Evolutionary conservation across 768 basidiomycete species (phyloP).

Genomic region (Tubosaeta brunneosetosa): DNA sequence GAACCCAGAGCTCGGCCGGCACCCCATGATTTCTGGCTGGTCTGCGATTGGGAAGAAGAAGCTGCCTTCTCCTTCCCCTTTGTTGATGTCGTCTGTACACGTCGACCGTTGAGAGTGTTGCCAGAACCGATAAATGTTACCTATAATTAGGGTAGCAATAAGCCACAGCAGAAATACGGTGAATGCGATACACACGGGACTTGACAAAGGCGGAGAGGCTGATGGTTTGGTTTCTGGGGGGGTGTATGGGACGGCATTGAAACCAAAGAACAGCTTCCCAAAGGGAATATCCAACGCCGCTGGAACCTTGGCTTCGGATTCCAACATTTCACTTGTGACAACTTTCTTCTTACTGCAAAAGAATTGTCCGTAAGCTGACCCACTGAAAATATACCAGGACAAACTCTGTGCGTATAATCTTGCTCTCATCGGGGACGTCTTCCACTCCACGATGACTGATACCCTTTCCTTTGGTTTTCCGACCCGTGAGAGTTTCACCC

Average conservation of each 20-base stretch:
- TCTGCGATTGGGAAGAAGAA: constrained; percentile 28
- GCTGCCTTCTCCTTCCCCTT: constrained; percentile 54
- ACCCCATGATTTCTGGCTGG: constrained; percentile 36
- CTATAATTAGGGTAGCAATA: constrained; percentile 16
- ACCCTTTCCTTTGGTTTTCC: constrained; percentile 95
- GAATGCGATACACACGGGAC: constrained; percentile 23
- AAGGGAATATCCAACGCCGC: constrained; percentile 87
- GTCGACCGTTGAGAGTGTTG: constrained; percentile 57
- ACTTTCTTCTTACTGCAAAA: constrained; percentile 68
- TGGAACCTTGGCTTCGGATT: constrained; percentile 74
- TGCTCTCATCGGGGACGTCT: constrained; percentile 72
- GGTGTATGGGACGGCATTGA: constrained; percentile 67
- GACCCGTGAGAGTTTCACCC: constrained; percentile 85
- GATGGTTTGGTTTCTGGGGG: constrained; percentile 39
- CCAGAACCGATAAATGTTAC: constrained; percentile 63
- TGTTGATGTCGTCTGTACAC: constrained; percentile 33
- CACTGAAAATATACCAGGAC: constrained; percentile 28
- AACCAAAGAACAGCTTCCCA: constrained; percentile 97
- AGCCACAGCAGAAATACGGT: not conserved
- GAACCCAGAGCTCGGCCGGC: constrained; percentile 50
- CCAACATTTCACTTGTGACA: constrained; percentile 75
- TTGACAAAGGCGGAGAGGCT: constrained; percentile 25
- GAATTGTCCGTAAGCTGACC: constrained; percentile 9
- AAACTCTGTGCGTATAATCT: constrained; percentile 88
- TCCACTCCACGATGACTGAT: constrained; percentile 80